Conservation (phyloP, 768 basidiomycete species). For the Rhizopogon vesiculosus region DNA sequence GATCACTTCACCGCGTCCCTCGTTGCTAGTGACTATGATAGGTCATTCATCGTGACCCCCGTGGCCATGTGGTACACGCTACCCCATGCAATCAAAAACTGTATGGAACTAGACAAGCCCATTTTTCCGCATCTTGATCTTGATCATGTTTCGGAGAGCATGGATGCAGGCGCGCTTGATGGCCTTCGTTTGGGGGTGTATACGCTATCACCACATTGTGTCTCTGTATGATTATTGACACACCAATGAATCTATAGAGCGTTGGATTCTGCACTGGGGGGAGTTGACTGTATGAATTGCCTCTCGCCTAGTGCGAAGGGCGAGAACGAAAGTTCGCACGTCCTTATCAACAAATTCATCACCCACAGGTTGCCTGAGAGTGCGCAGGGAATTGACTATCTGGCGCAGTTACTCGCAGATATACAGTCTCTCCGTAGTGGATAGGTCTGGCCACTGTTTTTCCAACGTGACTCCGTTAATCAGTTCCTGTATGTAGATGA, state of each 20-base stretch:
- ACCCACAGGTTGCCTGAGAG: too few species aligned
- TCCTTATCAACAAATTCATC: too few species aligned
- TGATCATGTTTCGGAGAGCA: conserved; percentile 30
- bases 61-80: conserved; percentile 20
- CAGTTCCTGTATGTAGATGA: too few species aligned
- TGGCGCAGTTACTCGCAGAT: too few species aligned
- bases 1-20: conserved; percentile 14
- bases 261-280: not conserved
- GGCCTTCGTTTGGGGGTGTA: conserved; percentile 31
- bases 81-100: conserved; percentile 12
- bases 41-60: conserved; percentile 27
- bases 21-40: conserved; percentile 1
- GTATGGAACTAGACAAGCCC: conserved; percentile 16
- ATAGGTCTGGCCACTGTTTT: too few species aligned
- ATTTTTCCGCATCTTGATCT: conserved; percentile 35
- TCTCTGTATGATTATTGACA: not conserved
- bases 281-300: too few species aligned
- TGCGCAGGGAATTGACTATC: too few species aligned
- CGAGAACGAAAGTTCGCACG: too few species aligned
- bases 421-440: too few species aligned
- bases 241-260: not conserved
- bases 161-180: conserved; percentile 22
- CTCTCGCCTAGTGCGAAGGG: too few species aligned
- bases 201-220: conserved; percentile 11
- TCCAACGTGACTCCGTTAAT: too few species aligned